These are phyloP conservation scores for Xylaria intraflava DNA, from an alignment of 495 filamentous ascomycete species.

Conservation along the genomic window DNA sequence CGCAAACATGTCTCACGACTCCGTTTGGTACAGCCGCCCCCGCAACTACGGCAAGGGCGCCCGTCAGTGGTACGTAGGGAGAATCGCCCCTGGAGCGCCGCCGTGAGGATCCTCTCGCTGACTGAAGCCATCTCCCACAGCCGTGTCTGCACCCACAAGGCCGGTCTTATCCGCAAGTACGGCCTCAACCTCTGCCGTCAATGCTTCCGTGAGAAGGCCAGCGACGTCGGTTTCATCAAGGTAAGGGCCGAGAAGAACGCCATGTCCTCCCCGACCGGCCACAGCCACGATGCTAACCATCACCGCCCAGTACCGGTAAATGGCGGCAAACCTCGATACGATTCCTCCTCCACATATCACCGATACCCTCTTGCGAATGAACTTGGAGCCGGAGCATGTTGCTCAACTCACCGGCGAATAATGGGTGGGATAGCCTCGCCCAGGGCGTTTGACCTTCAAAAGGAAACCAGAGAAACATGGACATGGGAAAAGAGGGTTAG, in stretches of 20 bases:
- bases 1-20: constrained; percentile 93
- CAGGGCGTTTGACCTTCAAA: not conserved
- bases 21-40: constrained; percentile 97
- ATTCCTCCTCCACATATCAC: constrained; percentile 4
- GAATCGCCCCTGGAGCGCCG: not conserved
- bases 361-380: constrained; percentile 7
- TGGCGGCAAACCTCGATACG: not conserved
- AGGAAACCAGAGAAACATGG: not conserved
- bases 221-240: constrained; percentile 97
- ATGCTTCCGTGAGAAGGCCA: constrained; percentile 96
- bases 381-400: constrained; percentile 1
- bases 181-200: constrained; percentile 99
- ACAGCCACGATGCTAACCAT: not conserved
- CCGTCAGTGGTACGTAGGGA: constrained; percentile 63
- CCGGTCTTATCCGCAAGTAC: constrained; percentile 98
- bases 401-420: not conserved
- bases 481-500: constrained; percentile 6
- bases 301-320: constrained; percentile 8
- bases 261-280: no score
- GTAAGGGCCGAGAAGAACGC: constrained; percentile 34
- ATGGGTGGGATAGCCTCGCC: not conserved
- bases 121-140: constrained; percentile 34
- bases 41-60: constrained; percentile 86
- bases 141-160: constrained; percentile 92
- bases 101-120: not conserved